Evolutionary conservation across 129 eudicot species (phyloP).

Genomic region (Flaveria brownii): DNA sequence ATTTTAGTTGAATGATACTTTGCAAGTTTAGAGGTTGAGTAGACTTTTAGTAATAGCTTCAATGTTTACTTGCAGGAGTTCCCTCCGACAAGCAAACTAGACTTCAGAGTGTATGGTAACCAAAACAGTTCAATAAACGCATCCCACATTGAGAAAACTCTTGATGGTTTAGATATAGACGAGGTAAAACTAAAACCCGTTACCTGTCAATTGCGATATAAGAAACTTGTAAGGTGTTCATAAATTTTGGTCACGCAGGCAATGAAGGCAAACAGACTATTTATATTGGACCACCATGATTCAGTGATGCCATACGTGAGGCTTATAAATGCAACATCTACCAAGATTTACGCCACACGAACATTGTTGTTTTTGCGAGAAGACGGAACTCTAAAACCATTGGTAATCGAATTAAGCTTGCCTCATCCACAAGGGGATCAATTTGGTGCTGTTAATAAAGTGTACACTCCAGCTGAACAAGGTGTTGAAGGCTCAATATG

Average conservation of each 20-base stretch:
- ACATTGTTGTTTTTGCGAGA: constrained; percentile 44
- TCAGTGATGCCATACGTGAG: constrained; percentile 48
- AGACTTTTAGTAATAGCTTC: neutral
- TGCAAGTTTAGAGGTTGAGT: neutral
- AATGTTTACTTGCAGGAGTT: constrained; percentile 47
- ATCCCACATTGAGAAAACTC: constrained; percentile 32
- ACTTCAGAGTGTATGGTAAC: constrained; percentile 27
- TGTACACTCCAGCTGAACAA: constrained; percentile 47
- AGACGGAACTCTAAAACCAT: constrained; percentile 54
- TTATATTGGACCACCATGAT: constrained; percentile 58
- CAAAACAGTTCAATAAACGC: constrained; percentile 44
- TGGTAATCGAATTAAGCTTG: constrained; percentile 58
- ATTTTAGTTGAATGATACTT: neutral
- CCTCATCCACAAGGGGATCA: constrained; percentile 45
- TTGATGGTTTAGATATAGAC: constrained; percentile 46
- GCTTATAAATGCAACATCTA: constrained; percentile 43
- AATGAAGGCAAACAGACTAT: constrained; percentile 38
- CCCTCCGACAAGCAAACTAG: constrained; percentile 54
- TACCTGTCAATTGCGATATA: neutral
- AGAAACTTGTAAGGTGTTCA: neutral
- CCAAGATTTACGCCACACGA: constrained; percentile 58
- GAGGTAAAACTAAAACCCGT: constrained; percentile 34
- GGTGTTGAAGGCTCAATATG: constrained; percentile 50
- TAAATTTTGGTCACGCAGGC: constrained; percentile 37
- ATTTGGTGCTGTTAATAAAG: constrained; percentile 39